Conservation (phyloP, 2,329 filamentous ascomycete species). For the Pyrenochaeta sp. region DNA sequence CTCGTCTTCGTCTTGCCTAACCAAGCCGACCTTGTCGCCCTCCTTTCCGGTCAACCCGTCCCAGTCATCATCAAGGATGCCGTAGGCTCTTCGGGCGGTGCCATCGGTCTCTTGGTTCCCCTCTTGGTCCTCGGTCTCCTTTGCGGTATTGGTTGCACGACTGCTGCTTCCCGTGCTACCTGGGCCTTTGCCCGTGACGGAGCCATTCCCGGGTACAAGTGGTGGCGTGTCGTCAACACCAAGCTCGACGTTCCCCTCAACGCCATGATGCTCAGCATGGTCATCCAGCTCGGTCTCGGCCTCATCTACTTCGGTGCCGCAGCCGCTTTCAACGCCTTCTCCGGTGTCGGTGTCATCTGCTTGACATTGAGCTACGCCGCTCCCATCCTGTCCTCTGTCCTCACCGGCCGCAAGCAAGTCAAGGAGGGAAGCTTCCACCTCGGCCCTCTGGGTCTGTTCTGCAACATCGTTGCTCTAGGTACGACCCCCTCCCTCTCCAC, state of each 20-base stretch:
- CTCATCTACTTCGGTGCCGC: conserved; percentile 73
- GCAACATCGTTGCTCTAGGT: conserved; percentile 69
- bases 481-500: conserved; percentile 53
- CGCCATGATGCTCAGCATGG: conserved; percentile 76
- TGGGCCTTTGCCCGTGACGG: conserved; percentile 77
- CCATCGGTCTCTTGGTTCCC: conserved; percentile 69
- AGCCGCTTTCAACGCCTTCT: conserved; percentile 76
- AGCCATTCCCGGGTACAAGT: conserved; percentile 68
- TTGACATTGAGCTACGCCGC: conserved; percentile 72
- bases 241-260: conserved; percentile 72
- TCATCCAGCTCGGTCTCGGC: conserved; percentile 68
- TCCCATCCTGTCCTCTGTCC: conserved; percentile 70
- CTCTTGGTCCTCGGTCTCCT: conserved; percentile 71
- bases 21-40: conserved; percentile 61
- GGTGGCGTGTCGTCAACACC: conserved; percentile 68
- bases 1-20: conserved; percentile 74
- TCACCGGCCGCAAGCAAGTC: conserved; percentile 67
- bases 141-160: conserved; percentile 74
- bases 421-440: conserved; percentile 66
- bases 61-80: conserved; percentile 70
- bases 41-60: conserved; percentile 67
- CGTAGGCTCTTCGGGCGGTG: conserved; percentile 66
- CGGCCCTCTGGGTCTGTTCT: conserved; percentile 66
- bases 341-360: conserved; percentile 73
- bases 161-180: conserved; percentile 70